Conservation (phyloP, 768 basidiomycete species). For the Psilocybe tampanensis region DNA sequence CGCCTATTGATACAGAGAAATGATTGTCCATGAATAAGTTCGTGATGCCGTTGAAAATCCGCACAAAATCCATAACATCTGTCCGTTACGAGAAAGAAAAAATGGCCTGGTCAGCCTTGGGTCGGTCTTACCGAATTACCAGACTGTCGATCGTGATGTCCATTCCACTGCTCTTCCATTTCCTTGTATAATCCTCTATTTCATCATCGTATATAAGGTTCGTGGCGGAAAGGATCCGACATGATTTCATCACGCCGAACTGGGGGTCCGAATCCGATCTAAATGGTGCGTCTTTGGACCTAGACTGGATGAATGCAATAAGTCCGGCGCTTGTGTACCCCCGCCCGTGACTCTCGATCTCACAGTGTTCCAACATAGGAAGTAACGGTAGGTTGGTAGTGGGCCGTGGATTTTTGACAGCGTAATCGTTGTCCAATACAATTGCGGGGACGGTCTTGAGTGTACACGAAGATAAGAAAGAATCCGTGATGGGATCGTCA, state of each 20-base stretch:
- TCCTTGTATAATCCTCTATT: constrained; percentile 18
- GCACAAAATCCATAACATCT: too few species aligned
- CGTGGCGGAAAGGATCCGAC: constrained; percentile 33
- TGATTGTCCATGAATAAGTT: too few species aligned
- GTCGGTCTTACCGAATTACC: constrained; percentile 16
- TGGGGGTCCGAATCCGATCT: not conserved
- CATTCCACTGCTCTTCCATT: constrained; percentile 29
- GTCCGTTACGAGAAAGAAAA: too few species aligned
- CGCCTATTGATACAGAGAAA: too few species aligned
- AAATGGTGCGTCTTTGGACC: constrained; percentile 25
- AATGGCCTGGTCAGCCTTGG: too few species aligned
- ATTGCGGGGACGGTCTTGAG: not conserved
- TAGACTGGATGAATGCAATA: not conserved
- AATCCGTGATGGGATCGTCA: constrained; percentile 39
- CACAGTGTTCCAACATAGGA: constrained; percentile 27
- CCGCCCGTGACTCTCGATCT: constrained; percentile 36
- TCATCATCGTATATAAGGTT: constrained; percentile 24
- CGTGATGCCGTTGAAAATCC: too few species aligned
- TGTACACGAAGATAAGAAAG: constrained; percentile 26
- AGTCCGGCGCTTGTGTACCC: not conserved
- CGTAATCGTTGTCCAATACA: not conserved
- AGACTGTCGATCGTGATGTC: constrained; percentile 27
- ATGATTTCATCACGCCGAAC: constrained; percentile 20
- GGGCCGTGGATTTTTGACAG: too few species aligned
- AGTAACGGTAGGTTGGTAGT: constrained; percentile 14